These are phyloP conservation scores for Solanum sitiens DNA, from an alignment of 257 asterid genomes.

Conservation along the genomic window DNA sequence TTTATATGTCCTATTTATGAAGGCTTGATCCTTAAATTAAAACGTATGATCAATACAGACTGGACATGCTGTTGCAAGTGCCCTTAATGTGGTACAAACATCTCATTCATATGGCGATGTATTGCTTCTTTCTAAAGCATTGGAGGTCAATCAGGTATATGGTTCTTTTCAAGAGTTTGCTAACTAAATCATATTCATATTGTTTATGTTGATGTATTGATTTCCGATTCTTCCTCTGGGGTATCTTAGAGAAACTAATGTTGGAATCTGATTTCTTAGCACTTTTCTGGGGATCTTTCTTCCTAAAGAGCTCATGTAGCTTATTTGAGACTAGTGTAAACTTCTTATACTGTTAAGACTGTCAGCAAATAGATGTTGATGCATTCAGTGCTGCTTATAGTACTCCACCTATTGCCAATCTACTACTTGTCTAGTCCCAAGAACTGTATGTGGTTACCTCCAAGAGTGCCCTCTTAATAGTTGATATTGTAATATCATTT, in stretches of 20 bases:
- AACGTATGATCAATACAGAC: conserved; percentile 40
- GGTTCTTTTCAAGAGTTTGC: background rate
- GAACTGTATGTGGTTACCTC: background rate
- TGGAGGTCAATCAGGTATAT: conserved; percentile 62
- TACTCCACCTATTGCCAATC: background rate
- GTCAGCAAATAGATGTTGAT: background rate
- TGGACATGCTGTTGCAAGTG: conserved; percentile 54
- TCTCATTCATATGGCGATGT: conserved; percentile 76
- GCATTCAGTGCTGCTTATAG: background rate
- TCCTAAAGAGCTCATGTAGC: background rate
- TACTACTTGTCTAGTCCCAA: background rate
- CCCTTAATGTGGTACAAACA: conserved; percentile 83
- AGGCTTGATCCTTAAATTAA: background rate
- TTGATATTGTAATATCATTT: background rate
- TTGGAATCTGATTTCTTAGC: background rate
- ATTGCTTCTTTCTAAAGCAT: conserved; percentile 72
- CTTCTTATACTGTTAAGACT: background rate
- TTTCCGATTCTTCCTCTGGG: background rate
- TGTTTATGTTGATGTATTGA: background rate
- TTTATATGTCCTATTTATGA: background rate
- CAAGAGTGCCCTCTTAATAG: background rate
- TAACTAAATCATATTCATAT: background rate
- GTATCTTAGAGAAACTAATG: background rate
- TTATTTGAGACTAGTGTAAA: background rate
- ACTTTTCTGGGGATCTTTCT: background rate